Evolutionary conservation across 805 yeast genomes (phyloP).

Genomic region (Gaillardinia entomophila): DNA sequence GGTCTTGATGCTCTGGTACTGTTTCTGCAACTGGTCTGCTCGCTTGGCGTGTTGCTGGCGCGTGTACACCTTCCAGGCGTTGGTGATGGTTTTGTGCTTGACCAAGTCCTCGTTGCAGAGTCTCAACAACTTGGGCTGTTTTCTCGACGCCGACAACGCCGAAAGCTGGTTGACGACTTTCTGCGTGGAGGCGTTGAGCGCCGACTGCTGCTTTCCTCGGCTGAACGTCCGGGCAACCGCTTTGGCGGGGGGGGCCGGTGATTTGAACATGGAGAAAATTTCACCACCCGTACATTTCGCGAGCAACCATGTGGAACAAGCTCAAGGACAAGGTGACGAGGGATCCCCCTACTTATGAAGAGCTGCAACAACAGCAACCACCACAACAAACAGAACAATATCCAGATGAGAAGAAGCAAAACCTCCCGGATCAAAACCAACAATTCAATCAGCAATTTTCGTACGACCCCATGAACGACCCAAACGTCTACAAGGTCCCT

Average conservation of each 20-base stretch:
- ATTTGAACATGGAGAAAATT: background rate
- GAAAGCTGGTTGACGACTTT: slow-evolving; percentile 56
- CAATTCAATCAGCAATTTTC: too few species aligned
- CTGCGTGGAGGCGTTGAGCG: slow-evolving; percentile 33
- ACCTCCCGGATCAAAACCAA: too few species aligned
- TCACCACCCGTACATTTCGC: background rate
- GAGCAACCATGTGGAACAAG: too few species aligned
- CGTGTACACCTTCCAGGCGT: slow-evolving; percentile 72
- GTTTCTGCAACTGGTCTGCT: slow-evolving; percentile 42
- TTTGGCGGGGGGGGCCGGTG: background rate
- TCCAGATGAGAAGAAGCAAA: too few species aligned
- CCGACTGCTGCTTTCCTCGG: slow-evolving; percentile 26
- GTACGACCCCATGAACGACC: slow-evolving; percentile 2
- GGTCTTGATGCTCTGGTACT: slow-evolving; percentile 55
- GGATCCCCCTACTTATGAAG: too few species aligned
- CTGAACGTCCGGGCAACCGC: slow-evolving; percentile 10
- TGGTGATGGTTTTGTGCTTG: slow-evolving; percentile 75
- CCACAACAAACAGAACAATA: too few species aligned
- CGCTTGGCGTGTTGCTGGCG: slow-evolving; percentile 44
- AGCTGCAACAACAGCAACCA: too few species aligned
- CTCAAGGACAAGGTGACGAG: too few species aligned
- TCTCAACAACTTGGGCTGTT: slow-evolving; percentile 78
- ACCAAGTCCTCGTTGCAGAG: slow-evolving; percentile 74
- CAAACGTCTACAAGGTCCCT: slow-evolving; percentile 22
- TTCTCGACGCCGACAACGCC: slow-evolving; percentile 80